Evolutionary conservation across 768 basidiomycete species (phyloP), one percentile per base, ranked within the genome.

Genomic region (Paxillus involutus): DNA sequence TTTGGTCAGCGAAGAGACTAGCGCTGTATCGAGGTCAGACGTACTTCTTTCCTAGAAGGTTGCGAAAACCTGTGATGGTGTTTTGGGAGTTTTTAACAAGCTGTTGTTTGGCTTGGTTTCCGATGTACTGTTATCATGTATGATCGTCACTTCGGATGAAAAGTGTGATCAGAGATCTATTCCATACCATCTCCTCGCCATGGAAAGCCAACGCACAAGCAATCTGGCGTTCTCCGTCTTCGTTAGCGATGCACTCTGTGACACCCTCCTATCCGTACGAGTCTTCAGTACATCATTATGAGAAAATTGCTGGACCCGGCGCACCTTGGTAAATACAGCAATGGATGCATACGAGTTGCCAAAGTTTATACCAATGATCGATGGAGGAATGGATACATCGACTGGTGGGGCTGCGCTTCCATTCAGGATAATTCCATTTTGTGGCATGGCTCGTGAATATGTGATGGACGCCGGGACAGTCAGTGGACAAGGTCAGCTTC

Each of bases 141-240:
- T 36, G 50, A 58, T 50, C 47, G 46, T 59, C 13, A 48, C 43
- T 33, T 12, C 1, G n/a, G 44, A 55, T 47, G 19, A 36, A 32
- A n/a, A 33, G 24, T 4, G 26, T 51, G 7, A 51, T 54, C 13
- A 57, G 26, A 32, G 24, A 45, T 24, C 9, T 43, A 14, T 42
- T n/a, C 78, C 88, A 62, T 65, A 93, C 94, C 68, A 88, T 85
- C 71, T 98, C 90, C 71, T 96, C 91, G 26, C 93, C 94, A 39
- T 84, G 83, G 70, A 96, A 98, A 0, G 94, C 84, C 51, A 98
- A 77, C 26, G 94, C 94, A 67, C 91, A 93, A 0, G 94, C 94
- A 64, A 99, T 98, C 75, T 99, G 96, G 32, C 97, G 88, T 68
- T 98, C 96, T 30, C 97, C 96, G 68, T 98, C 96, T 68, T 98